These are phyloP conservation scores for Heterobasidion parviporum DNA, from an alignment of 1,284 basidiomycete species.

Conservation along the genomic window DNA sequence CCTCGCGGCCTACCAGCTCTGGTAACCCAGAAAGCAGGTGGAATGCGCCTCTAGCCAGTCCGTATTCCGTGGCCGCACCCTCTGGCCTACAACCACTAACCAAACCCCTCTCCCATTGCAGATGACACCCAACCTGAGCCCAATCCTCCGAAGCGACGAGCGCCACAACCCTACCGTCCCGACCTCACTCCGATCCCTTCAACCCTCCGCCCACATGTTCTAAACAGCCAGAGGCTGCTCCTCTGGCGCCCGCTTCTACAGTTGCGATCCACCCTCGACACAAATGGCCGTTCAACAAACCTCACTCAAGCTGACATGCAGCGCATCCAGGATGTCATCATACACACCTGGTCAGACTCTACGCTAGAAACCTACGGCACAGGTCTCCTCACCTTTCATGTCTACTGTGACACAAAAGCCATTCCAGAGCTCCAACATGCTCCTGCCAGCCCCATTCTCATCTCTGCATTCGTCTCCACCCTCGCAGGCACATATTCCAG, in stretches of 20 bases:
- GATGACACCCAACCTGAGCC: too few relatives aligned
- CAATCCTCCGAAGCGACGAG: too few relatives aligned
- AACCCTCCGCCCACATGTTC: slow-evolving; percentile 12
- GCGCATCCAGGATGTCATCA: slow-evolving; percentile 11
- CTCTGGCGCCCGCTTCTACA: slow-evolving; percentile 11
- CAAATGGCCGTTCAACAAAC: neutral
- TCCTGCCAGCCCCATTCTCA: slow-evolving; percentile 10
- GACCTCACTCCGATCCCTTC: slow-evolving; percentile 2
- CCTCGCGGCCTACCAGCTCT: neutral
- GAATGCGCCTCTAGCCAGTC: neutral
- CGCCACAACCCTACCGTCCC: neutral
- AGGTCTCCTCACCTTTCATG: slow-evolving; percentile 21
- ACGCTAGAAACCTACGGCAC: slow-evolving; percentile 20
- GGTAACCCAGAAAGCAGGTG: neutral
- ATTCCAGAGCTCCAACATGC: slow-evolving; percentile 13
- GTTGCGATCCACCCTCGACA: neutral
- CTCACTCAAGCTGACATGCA: slow-evolving; percentile 10
- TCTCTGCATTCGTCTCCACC: slow-evolving; percentile 10
- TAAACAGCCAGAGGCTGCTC: slow-evolving; percentile 12
- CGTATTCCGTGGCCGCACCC: neutral
- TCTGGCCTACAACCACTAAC: neutral
- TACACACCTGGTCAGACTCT: slow-evolving; percentile 9
- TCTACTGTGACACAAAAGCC: slow-evolving; percentile 18
- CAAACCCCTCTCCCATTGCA: neutral
- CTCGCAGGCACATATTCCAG: slow-evolving; percentile 12